Conservation (phyloP, 2,329 filamentous ascomycete species). For the Calonectria pteridis region DNA sequence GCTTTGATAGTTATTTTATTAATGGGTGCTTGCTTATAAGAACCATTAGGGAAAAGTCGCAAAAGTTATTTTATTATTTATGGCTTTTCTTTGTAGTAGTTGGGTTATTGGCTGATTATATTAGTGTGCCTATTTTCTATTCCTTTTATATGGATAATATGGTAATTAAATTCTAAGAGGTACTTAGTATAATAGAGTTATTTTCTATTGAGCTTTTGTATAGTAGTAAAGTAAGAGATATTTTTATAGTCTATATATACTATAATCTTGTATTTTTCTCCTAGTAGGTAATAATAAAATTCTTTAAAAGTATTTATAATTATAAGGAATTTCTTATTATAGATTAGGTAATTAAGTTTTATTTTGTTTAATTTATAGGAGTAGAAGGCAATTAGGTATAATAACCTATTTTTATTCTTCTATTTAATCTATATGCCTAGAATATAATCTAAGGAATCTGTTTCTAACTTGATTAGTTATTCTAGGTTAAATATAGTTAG, state of each 20-base stretch:
- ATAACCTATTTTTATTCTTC: conserved; percentile 24
- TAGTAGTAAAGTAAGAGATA: conserved; percentile 33
- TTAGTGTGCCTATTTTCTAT: conserved; percentile 24
- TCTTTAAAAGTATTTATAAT: too few relatives aligned
- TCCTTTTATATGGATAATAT: too few relatives aligned
- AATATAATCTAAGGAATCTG: conserved; percentile 16
- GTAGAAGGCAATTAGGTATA: conserved; percentile 29
- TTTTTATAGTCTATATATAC: conserved; percentile 42
- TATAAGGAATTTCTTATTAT: too few relatives aligned
- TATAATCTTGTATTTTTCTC: too few relatives aligned
- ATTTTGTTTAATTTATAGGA: conserved; percentile 35
- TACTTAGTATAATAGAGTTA: too few relatives aligned
- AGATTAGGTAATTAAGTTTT: too few relatives aligned
- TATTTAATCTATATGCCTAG: too few relatives aligned
- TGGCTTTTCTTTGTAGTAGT: conserved; percentile 15
- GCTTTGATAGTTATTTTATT: background rate
- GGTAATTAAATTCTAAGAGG: too few relatives aligned
- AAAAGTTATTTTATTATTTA: conserved; percentile 29
- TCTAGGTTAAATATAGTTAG: too few relatives aligned
- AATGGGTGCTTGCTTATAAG: background rate
- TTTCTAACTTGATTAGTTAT: too few relatives aligned
- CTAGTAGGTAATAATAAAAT: too few relatives aligned
- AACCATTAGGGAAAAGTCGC: background rate
- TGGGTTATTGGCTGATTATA: conserved; percentile 14
- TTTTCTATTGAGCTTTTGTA: conserved; percentile 29